Evolutionary conservation across 192 early-diverging fungal species (phyloP), one percentile per base, ranked within the genome.

Genomic region (Backusella circina): DNA sequence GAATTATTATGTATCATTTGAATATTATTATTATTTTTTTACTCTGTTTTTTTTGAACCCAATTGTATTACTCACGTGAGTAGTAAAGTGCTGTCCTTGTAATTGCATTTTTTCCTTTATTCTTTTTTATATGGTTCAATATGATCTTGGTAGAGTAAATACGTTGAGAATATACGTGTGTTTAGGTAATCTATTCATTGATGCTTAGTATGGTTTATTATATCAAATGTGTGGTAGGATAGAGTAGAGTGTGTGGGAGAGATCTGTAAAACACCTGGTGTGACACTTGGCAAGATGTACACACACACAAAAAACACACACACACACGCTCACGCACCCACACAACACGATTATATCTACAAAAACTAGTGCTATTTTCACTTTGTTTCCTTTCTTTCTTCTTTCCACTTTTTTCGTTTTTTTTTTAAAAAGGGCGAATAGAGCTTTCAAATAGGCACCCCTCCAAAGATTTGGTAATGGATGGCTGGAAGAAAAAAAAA

Each of bases 1-100:
- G 21, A 61, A 61, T 28, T 51, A 51, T 51, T 28, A 61, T 10
- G 23, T 28, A 28, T 47, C 44, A 47, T 47, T 47, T 47, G 44
- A 18, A 18, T 47, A 47, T 47, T 47, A 47, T 47, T 47, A n/a
- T 28, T 26, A 12, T 61, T 61, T 61, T 57, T 57, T 5, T 9
- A 26, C 23, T 57, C n/a, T 61, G 10, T 23, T 26, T 28, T 28
- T 61, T 61, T 61, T 28, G 54, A 23, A 61, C 54, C 54, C 23
- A 61, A 28, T 61, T 61, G 54, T 61, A 61, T 61, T 28, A 61
- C 54, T 61, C 54, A 61, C 54, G 54, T 61, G 54, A 61, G 54
- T 28, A 26, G 23, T 28, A 61, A 61, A 61, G 26, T 28, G 10
- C 54, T 57, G 23, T 57, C 21, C 21, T 57, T 57, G 51, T 57